A percentile compares a stretch with the other conserved stretches of the same genome.
Conservation (phyloP, 179 eudicot genomes). For the Pouteria campechiana region DNA sequence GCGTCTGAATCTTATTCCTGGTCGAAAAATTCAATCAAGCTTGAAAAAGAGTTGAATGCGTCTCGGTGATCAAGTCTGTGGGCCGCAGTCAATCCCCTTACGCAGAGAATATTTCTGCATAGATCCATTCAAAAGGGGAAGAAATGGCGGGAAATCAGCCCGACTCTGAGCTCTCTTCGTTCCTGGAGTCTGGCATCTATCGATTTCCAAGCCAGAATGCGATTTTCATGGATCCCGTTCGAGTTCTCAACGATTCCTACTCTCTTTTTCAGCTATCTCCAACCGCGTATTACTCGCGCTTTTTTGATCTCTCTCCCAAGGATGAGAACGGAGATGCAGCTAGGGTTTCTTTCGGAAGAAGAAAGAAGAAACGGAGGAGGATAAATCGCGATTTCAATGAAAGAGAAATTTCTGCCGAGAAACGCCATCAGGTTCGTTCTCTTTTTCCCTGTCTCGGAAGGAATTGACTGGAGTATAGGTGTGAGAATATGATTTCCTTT, state of each 20-base stretch:
- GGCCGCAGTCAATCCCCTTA: too few species aligned
- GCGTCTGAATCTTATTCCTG: too few species aligned
- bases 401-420: slow-evolving; percentile 57
- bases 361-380: slow-evolving; percentile 41
- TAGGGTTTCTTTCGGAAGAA: slow-evolving; percentile 4
- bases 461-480: neutral
- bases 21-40: too few species aligned
- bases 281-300: slow-evolving; percentile 69
- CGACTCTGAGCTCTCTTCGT: slow-evolving; percentile 11
- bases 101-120: too few species aligned
- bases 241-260: slow-evolving; percentile 56
- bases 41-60: too few species aligned
- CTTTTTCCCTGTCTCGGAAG: neutral
- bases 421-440: slow-evolving; percentile 54
- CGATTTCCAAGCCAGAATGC: slow-evolving; percentile 29
- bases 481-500: too few species aligned
- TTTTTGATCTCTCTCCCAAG: slow-evolving; percentile 26
- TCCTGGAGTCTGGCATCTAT: slow-evolving; percentile 48
- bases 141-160: slow-evolving; percentile 36
- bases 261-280: slow-evolving; percentile 53
- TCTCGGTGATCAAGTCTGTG: too few species aligned
- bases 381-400: slow-evolving; percentile 33
- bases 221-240: slow-evolving; percentile 70
- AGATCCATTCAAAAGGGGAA: too few species aligned
- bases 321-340: neutral